These are phyloP conservation scores for Sporopachydermia lactativora DNA, from an alignment of 805 yeast species.

Conservation along the genomic window DNA sequence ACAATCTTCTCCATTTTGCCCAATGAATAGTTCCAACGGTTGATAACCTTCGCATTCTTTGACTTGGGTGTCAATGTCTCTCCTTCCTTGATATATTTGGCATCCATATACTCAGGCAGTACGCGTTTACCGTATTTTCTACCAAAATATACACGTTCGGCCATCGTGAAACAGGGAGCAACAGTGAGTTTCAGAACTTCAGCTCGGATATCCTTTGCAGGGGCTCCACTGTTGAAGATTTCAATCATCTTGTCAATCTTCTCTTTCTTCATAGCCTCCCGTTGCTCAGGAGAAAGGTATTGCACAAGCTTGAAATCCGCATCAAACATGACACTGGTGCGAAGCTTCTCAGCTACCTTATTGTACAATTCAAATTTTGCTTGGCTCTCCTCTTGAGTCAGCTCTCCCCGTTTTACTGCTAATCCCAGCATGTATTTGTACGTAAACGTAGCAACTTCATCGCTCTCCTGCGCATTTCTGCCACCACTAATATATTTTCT, in stretches of 20 bases:
- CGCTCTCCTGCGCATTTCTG: constrained; percentile 39
- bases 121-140: constrained; percentile 40
- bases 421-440: constrained; percentile 31
- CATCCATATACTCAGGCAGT: constrained; percentile 34
- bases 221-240: constrained; percentile 15
- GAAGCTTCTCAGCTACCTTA: constrained; percentile 26
- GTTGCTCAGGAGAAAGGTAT: constrained; percentile 23
- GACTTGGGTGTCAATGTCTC: constrained; percentile 24
- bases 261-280: constrained; percentile 14
- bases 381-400: constrained; percentile 18
- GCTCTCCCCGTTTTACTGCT: constrained; percentile 23
- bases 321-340: constrained; percentile 34
- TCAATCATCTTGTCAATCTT: constrained; percentile 10
- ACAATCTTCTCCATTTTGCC: constrained; percentile 37
- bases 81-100: constrained; percentile 15
- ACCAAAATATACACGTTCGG: constrained; percentile 26
- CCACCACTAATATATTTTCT: constrained; percentile 48
- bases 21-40: constrained; percentile 46
- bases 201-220: constrained; percentile 24
- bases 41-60: constrained; percentile 34
- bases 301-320: constrained; percentile 25
- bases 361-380: constrained; percentile 20
- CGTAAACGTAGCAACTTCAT: constrained; percentile 40
- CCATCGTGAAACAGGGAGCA: constrained; percentile 18
- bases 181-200: constrained; percentile 30